Evolutionary conservation across 805 yeast species (phyloP), one percentile per base, ranked within the genome.

Genomic region (Candida sphagnicola): DNA sequence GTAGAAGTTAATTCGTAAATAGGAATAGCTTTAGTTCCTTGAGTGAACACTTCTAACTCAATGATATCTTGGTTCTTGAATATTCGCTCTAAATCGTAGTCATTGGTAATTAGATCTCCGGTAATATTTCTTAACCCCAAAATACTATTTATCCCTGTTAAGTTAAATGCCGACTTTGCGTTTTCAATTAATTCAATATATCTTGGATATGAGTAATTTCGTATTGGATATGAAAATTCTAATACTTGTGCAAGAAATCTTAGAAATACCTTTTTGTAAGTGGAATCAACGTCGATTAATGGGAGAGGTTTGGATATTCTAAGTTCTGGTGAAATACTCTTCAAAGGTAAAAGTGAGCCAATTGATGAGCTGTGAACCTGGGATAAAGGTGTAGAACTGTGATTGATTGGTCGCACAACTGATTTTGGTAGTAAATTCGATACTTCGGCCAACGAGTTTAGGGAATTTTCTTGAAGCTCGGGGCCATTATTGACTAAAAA

Each of bases 171-270:
- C 36, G 72, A 67, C 39, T 77, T 78, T 12, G 87, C 88, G 54
- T 88, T 89, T 40, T 84, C 85, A 10, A 88, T 50, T n/a, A 90
- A 61, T 59, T 90, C 98, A 19, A 72, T 52, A 28, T 81, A 63
- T 0, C 93, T 82, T 2, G 98, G 98, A 5, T 95, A 83, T 0
- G 95, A 83, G 32, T 83, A 77, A 45, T 78, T 76, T 34, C 70
- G 59, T 4, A 78, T 70, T 11, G 85, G 77, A 57, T 74, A 90
- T 3, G 77, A 73, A 51, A 90, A 83, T 32, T 80, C 75, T 38
- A 89, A 72, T 18, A 65, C 67, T 25, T 75, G 72, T 5, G 74
- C 65, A 11, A 76, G 70, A 52, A 77, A 85, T 41, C 67, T 70
- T 17, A 85, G 59, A 4, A 62, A 41, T 2, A 69, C 74, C 16